phyloP scores from a whole-genome alignment of 2,329 filamentous ascomycete genomes.

The Rutstroemia sp. region DNA sequence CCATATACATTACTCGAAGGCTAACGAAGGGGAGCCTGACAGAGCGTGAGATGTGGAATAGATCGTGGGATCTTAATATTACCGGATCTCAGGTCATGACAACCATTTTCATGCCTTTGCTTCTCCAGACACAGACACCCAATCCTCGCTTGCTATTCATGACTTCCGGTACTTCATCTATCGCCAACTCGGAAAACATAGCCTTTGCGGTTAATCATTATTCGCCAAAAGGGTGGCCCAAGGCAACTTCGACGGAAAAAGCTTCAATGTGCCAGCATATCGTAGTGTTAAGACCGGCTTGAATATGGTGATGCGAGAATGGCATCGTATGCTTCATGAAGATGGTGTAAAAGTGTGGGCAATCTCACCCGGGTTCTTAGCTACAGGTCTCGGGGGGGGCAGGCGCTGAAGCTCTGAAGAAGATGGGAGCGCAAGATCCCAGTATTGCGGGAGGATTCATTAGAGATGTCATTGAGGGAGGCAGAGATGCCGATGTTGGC shows the following conservation, averaged over 20 bases:
- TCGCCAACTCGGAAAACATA: conserved; percentile 28
- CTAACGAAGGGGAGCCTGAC: conserved; percentile 21
- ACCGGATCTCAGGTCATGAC: conserved; percentile 35
- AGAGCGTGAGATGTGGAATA: conserved; percentile 34
- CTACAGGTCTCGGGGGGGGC: conserved; percentile 34
- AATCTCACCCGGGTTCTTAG: conserved; percentile 42
- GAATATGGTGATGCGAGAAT: conserved; percentile 44
- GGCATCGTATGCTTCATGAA: conserved; percentile 34
- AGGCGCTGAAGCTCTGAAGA: conserved; percentile 10
- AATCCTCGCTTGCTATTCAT: conserved; percentile 42
- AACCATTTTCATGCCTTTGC: conserved; percentile 32
- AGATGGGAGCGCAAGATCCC: conserved; percentile 28
- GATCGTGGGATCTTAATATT: conserved; percentile 37
- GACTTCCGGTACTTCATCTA: conserved; percentile 34
- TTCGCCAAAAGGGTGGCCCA: conserved; percentile 34
- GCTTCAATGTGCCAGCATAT: conserved; percentile 29
- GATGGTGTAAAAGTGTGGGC: conserved; percentile 45
- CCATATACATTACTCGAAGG: not conserved
- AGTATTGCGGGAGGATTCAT: conserved; percentile 33
- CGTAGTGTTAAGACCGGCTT: conserved; percentile 37
- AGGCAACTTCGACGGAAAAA: conserved; percentile 14
- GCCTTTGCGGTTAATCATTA: conserved; percentile 20
- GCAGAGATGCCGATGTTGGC: conserved; percentile 35
- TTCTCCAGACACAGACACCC: conserved; percentile 36
- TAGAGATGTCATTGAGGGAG: conserved; percentile 34